Percentiles rank a stretch among this genome's conserved stretches.
Evolutionary conservation across 495 filamentous ascomycete species (phyloP).

Genomic region (Articulospora tetracladia): DNA sequence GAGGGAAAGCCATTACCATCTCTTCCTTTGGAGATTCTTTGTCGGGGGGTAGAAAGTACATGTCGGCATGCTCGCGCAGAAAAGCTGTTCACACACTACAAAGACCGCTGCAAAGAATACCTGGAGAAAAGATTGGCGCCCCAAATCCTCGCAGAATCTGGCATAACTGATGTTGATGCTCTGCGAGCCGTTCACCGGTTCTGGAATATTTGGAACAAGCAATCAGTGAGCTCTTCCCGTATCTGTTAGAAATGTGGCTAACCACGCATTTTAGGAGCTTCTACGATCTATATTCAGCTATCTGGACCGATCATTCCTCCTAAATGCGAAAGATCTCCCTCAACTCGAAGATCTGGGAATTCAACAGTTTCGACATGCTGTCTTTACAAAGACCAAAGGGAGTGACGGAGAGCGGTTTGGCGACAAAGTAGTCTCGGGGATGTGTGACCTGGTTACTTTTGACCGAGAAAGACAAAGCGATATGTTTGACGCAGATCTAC

Average conservation of each 20-base stretch:
- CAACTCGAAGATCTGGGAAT: conserved; percentile 55
- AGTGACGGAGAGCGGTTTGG: conserved; percentile 43
- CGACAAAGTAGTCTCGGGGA: conserved; percentile 60
- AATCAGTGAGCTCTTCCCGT: conserved; percentile 51
- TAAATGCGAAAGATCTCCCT: conserved; percentile 54
- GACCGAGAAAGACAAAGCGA: conserved; percentile 54
- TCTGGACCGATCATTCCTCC: conserved; percentile 82
- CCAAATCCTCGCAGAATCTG: conserved; percentile 44
- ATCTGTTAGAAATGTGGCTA: conserved; percentile 2
- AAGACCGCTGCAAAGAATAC: conserved; percentile 57
- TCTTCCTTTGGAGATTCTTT: conserved; percentile 78
- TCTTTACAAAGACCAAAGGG: conserved; percentile 49
- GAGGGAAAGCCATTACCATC: conserved; percentile 46
- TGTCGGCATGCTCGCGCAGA: conserved; percentile 71
- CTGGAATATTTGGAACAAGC: conserved; percentile 77
- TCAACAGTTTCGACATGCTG: conserved; percentile 55
- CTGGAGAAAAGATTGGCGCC: conserved; percentile 53
- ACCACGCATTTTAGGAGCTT: conserved; percentile 46
- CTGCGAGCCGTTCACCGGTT: conserved; percentile 59
- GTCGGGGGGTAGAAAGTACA: conserved; percentile 84
- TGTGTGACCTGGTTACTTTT: conserved; percentile 70
- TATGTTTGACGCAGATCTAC: conserved; percentile 47
- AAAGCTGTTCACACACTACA: conserved; percentile 59
- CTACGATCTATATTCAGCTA: conserved; percentile 88
- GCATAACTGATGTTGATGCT: conserved; percentile 55